Evolutionary conservation across 345 rosid species (phyloP).

Genomic region (Tarenaya hassleriana): DNA sequence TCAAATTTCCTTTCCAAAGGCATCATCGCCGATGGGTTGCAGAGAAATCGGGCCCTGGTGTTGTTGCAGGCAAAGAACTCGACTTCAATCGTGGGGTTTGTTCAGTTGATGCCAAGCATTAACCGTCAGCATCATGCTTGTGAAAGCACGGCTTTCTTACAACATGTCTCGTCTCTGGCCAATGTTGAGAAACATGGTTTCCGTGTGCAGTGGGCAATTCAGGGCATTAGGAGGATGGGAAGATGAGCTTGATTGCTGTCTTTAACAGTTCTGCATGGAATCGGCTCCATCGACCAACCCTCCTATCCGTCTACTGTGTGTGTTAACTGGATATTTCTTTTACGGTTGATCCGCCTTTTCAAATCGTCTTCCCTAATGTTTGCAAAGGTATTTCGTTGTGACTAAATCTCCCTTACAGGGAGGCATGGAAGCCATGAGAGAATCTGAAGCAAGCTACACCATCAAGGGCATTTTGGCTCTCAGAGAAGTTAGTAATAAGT

Average conservation of each 20-base stretch:
- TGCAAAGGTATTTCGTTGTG: too few species aligned
- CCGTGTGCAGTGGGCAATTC: constrained; percentile 69
- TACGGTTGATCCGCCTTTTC: too few species aligned
- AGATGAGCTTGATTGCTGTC: constrained; percentile 71
- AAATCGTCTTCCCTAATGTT: too few species aligned
- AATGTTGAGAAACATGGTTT: constrained; percentile 8
- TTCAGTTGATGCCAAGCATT: constrained; percentile 67
- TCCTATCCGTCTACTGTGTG: too few species aligned
- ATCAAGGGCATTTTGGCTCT: too few species aligned
- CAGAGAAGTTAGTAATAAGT: too few species aligned
- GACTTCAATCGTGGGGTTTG: constrained; percentile 55
- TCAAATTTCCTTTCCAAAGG: constrained; percentile 34
- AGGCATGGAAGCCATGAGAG: too few species aligned
- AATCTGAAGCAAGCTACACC: too few species aligned
- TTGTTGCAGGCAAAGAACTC: constrained; percentile 54
- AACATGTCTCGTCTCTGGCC: background rate
- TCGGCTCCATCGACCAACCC: too few species aligned
- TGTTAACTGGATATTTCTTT: too few species aligned
- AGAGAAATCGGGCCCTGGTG: constrained; percentile 67
- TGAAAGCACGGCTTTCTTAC: constrained; percentile 1
- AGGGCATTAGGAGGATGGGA: constrained; percentile 89
- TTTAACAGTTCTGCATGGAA: constrained; percentile 97
- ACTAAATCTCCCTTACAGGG: too few species aligned
- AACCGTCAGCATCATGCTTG: constrained; percentile 39
- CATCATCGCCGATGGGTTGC: constrained; percentile 98